Percentiles rank a stretch among this genome's conserved stretches.
These are phyloP conservation scores for Ogataea saltuana DNA, from an alignment of 805 yeast species.

Conservation along the genomic window DNA sequence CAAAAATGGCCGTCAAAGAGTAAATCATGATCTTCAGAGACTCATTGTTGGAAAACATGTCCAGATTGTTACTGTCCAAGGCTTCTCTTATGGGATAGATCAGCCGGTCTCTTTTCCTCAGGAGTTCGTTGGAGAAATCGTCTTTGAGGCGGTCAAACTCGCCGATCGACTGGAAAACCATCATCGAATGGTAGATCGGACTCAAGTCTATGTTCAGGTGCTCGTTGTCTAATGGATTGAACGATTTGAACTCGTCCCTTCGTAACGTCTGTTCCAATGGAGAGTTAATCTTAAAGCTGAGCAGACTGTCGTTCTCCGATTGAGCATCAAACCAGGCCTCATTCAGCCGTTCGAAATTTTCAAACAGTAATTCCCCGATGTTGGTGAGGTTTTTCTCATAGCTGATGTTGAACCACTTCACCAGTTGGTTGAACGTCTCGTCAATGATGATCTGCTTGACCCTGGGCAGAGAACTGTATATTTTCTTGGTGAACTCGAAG, in stretches of 20 bases:
- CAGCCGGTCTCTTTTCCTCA: slow-evolving; percentile 66
- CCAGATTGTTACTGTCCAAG: slow-evolving; percentile 32
- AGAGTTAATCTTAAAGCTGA: slow-evolving; percentile 72
- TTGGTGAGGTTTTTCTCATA: slow-evolving; percentile 59
- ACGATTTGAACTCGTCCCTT: slow-evolving; percentile 41
- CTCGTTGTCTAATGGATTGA: slow-evolving; percentile 50
- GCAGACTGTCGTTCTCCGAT: slow-evolving; percentile 43
- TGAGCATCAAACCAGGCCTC: slow-evolving; percentile 58
- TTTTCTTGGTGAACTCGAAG: slow-evolving; percentile 72
- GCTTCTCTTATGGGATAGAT: slow-evolving; percentile 60
- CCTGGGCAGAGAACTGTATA: slow-evolving; percentile 74
- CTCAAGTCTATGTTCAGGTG: slow-evolving; percentile 56
- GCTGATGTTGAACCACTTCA: slow-evolving; percentile 62
- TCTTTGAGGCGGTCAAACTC: slow-evolving; percentile 60
- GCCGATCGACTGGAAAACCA: slow-evolving; percentile 76
- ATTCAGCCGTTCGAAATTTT: slow-evolving; percentile 56
- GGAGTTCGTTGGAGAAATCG: slow-evolving; percentile 70
- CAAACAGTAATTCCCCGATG: slow-evolving; percentile 59
- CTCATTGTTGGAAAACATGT: slow-evolving; percentile 38
- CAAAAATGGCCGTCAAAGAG: slow-evolving; percentile 72
- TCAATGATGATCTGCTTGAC: slow-evolving; percentile 71
- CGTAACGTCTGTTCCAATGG: slow-evolving; percentile 82
- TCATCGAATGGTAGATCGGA: slow-evolving; percentile 78
- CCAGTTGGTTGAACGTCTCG: slow-evolving; percentile 66
- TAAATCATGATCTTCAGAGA: slow-evolving; percentile 57